Evolutionary conservation across 805 yeast genomes (phyloP), one percentile per base, ranked within the genome.

Genomic region (Cyberlindnera mrakii): DNA sequence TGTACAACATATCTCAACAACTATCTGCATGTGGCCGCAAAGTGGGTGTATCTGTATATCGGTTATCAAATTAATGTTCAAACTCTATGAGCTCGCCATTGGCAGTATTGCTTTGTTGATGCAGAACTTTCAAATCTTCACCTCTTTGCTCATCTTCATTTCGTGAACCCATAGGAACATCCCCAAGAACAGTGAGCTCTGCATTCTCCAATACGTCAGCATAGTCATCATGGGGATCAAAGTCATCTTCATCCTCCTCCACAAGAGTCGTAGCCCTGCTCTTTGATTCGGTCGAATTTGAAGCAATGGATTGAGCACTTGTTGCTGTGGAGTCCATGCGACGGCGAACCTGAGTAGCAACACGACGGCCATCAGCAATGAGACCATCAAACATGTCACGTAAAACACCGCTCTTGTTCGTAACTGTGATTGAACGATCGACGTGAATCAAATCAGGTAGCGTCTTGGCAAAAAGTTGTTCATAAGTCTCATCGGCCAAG

Each of bases 401-500:
- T 45, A 93, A 65, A 27, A 83, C 82, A 41, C 75, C 76, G 32
- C 71, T 66, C 52, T 70, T 73, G 37, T 69, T 68, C 31, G 69
- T 67, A 32, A 68, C 64, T 33, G 50, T 48, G 36, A 75, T 70
- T 31, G 74, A 77, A 50, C 75, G 74, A 44, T 77, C 74, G 38
- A 86, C 70, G 57, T 85, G 87, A 40, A 86, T 73, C 0, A 91
- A 75, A n/a, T 70, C 62, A 43, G 84, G 72, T 30, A 88, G 67
- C 0, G 89, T 82, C 20, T 71, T 67, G 13, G 86, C 72, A 65
- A 93, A 93, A 48, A 91, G 78, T 33, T 84, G 68, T 61, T 93
- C 98, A 52, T 88, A 84, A 0, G 96, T 85, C 56, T 89, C 98
- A 60, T 90, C 96, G 0, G 98, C 97, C 6, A 91, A 68, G 6